Evolutionary conservation across 176 grass and related monocot species (phyloP), one percentile per base, ranked within the genome.

Genomic region (Cenchrus americanus): DNA sequence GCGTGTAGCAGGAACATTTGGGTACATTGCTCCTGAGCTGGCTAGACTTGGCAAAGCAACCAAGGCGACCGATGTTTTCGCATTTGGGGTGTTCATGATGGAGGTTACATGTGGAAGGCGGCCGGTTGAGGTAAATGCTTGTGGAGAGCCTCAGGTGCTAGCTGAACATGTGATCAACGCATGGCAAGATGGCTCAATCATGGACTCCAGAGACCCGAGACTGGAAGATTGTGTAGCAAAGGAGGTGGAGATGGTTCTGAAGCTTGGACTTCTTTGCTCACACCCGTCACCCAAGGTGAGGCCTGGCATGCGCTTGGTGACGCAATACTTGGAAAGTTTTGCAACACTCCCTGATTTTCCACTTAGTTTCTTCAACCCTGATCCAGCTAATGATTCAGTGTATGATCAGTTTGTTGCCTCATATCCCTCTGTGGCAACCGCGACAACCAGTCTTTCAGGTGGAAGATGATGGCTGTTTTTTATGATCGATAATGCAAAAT

Each of bases 201-300:
- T 27, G 4, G 4, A 49, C 23, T 53, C 40, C 9, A 30, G 27
- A 9, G 82, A 84, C 22, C 22, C 49, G 0, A 76, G 62, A 24
- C 52, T 76, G 10, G 27, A 55, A 3, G 32, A 11, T 11, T 5
- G 12, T 18, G 62, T 14, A 5, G 23, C 23, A 8, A 37, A 84
- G 63, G 72, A 76, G 72, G n/a, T 66, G 52, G 82, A 55, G 15
- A 0, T 67, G 5, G 72, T 84, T 1, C 37, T 84, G 1, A 84
- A 76, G 12, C 82, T 84, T 67, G 82, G 82, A 1, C 64, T 76
- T 11, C 37, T 76, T 8, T 84, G 82, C 41, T 84, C 82, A 0
- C 61, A 76, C 34, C 34, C 73, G 1, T 76, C 19, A 22, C 10
- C 73, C 5, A 76, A 43, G 12, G 53, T 9, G 54, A 76, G 73